Base-by-base conservation (phyloP, 441 rosid genomes). In the Mallotus japonicus region DNA sequence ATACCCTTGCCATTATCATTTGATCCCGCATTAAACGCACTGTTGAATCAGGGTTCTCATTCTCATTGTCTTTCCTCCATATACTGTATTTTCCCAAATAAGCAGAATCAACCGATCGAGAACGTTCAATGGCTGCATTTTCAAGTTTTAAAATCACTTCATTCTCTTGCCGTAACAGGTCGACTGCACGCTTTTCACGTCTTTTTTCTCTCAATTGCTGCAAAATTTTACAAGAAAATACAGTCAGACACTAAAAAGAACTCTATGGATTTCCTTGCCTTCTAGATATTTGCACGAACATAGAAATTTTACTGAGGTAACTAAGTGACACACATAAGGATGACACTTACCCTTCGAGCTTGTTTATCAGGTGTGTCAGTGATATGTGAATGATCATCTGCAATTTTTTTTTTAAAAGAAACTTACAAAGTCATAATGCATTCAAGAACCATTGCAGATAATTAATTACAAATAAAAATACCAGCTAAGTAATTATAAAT, bases 11-110 rank as follows among this genome's bases (percentile, higher is more conserved):
- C 99, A 93, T 92, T 81, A 95, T 90, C 77, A 90, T 87, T 81
- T 95, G 98, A 80, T 95, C 99, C 63, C 97, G 82, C 85, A 95
- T 88, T 83, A 93, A 82, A 80, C 96, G 93, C 14, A 93, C 88
- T 6, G 93, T 88, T 70, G 91, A 88, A 85, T 93, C 99, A 49
- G 93, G 60, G 69, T 93, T 95, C 74, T 93, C 99, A 51, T 87
- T 95, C 79, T 93, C 99, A 50, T 82, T 88, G 72, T 95, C 99
- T 80, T 79, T 90, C 80, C 97, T 89, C 99, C 99, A 95, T 76
- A 93, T 80, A 82, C 84, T 95, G 78, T 92, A 95, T 77, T 93
- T 95, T 22, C 99, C 99, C 61, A 95, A 83, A 80, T 93, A 91
- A 14, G 97, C 92, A 54, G 97, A 89, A 69, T 95, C 99, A 75